Evolutionary conservation across 306 rosid genomes (phyloP), one percentile per base, ranked within the genome.

Genomic region (Medicago ruthenica): DNA sequence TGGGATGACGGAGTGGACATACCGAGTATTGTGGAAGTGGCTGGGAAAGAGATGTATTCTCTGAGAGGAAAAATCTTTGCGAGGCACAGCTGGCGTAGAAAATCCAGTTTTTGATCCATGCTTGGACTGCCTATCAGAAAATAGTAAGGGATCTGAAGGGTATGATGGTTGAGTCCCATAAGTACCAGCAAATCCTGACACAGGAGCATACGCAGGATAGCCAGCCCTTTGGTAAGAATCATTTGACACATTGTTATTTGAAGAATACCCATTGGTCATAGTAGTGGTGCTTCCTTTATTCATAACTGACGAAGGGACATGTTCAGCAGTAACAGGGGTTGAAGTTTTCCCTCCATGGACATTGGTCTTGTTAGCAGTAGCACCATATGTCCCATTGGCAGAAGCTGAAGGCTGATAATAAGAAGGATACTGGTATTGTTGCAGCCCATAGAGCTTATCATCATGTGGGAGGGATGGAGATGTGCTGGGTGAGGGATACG

Each of bases 361-460:
- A 65, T 67, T 45, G 24, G n/a, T 21, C 71, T 74, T 71, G 77
- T 80, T 86, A 5, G 85, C 16, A 41, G 78, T 86, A 5, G 85
- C 16, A 41, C 83, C 69, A 70, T 44, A 76, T 20, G 80, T 37
- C 10, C 34, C 80, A 42, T 75, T 73, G 36, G 69, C 47, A 73
- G 76, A 75, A 36, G 79, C 71, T 34, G 83, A 70, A 61, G 83
- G 12, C 70, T 80, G 78, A 47, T 80, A 83, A 67, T 86, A 83
- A 20, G 62, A 61, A 42, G 84, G 86, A 41, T 86, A 86, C 20
- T 83, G 86, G 60, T 86, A 83, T 55, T 86, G 89, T 36, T 86
- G 89, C 63, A 82, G 10, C 42, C 84, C 86, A 63, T 81, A 83
- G 37, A 71, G 77, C 40, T 75, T 74, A 11, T 70, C 82, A 71